phyloP scores from a whole-genome alignment of 768 basidiomycete genomes.

The Naganishia antarctica region DNA sequence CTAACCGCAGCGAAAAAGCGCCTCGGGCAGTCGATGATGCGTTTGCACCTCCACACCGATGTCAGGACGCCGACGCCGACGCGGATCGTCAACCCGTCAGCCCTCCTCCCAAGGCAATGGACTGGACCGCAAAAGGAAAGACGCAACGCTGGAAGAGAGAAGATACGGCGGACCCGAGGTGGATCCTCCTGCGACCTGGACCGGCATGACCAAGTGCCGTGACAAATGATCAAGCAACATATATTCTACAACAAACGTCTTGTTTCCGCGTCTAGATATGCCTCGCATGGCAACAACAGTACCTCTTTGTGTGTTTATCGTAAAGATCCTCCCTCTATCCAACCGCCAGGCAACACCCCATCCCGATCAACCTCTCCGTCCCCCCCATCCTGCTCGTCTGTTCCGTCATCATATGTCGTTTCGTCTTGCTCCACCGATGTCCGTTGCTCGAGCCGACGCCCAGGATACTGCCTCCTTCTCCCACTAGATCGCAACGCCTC shows the following conservation, averaged over 20 bases:
- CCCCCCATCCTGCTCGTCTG: not conserved
- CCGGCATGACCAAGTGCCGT: too few relatives aligned
- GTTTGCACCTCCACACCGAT: too few relatives aligned
- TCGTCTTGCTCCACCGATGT: constrained; percentile 4
- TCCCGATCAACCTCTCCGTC: constrained; percentile 1
- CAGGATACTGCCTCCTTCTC: not conserved
- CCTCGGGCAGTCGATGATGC: too few relatives aligned
- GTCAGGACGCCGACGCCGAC: too few relatives aligned
- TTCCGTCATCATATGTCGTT: not conserved
- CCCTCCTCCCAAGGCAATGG: too few relatives aligned
- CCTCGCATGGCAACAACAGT: not conserved
- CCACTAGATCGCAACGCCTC: constrained; percentile 11
- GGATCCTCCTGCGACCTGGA: too few relatives aligned
- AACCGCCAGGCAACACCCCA: constrained; percentile 12
- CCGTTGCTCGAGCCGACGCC: not conserved
- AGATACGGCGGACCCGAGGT: too few relatives aligned
- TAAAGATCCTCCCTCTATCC: constrained; percentile 12
- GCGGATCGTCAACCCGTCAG: too few relatives aligned
- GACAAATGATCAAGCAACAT: too few relatives aligned
- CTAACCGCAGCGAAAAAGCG: too few relatives aligned
- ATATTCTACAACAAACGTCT: not conserved
- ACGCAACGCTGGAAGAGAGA: too few relatives aligned
- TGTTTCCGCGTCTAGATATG: not conserved
- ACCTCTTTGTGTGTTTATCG: not conserved
- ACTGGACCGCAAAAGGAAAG: too few relatives aligned